phyloP scores from a whole-genome alignment of 768 basidiomycete genomes.

The Lentinula boryana region DNA sequence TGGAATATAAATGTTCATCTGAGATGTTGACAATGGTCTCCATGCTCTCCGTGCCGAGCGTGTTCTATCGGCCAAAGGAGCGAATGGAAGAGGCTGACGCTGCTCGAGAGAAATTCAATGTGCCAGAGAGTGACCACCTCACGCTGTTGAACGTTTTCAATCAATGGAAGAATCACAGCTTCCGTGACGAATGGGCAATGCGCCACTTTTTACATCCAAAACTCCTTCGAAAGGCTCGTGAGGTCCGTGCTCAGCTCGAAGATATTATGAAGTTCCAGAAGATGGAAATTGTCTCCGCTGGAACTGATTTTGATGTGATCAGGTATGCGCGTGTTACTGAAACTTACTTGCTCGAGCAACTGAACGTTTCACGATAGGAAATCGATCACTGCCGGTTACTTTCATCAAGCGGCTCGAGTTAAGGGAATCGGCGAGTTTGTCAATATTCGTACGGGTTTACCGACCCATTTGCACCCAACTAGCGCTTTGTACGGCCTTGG shows the following conservation, averaged over 20 bases:
- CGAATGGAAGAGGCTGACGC: conserved; percentile 97
- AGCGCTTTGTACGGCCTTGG: conserved; percentile 95
- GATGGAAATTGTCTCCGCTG: conserved; percentile 86
- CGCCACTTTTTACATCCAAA: conserved; percentile 97
- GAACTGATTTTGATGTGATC: conserved; percentile 92
- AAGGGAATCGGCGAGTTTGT: conserved; percentile 99
- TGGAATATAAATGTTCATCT: conserved; percentile 86
- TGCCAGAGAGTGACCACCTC: conserved; percentile 96
- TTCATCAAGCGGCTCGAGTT: conserved; percentile 96
- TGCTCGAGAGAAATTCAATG: conserved; percentile 96
- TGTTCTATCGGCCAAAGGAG: conserved; percentile 97
- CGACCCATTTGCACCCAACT: conserved; percentile 94
- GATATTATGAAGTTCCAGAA: conserved; percentile 99
- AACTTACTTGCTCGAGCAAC: not conserved
- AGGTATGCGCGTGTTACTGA: conserved; percentile 30
- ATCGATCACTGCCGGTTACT: conserved; percentile 96
- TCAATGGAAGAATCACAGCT: conserved; percentile 98
- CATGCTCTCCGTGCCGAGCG: conserved; percentile 96
- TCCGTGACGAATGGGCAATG: conserved; percentile 91
- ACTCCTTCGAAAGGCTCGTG: conserved; percentile 87
- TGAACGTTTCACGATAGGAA: conserved; percentile 46
- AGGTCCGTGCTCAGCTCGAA: conserved; percentile 92
- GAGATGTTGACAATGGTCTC: conserved; percentile 99
- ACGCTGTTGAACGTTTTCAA: conserved; percentile 95
- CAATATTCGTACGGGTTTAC: conserved; percentile 90